Evolutionary conservation across 257 asterid genomes (phyloP).

Genomic region (Nicotiana attenuata): DNA sequence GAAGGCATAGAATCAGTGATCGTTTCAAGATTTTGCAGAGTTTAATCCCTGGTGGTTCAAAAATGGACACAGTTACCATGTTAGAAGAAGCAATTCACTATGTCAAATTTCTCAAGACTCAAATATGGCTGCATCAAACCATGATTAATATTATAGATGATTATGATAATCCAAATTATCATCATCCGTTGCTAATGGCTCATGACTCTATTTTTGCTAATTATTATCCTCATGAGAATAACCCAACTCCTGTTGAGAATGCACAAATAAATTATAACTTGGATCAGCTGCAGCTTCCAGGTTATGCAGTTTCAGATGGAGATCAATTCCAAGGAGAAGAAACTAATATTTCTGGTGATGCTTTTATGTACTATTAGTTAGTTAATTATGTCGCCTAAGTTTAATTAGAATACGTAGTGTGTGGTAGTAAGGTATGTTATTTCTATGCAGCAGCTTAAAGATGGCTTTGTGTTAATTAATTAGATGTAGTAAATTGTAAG

Average conservation of each 20-base stretch:
- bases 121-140: conserved; percentile 60
- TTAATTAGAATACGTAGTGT: background rate
- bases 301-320: background rate
- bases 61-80: conserved; percentile 78
- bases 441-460: background rate
- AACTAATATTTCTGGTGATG: conserved; percentile 20
- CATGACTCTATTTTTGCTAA: background rate
- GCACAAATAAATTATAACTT: background rate
- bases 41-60: conserved; percentile 72
- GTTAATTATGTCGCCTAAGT: background rate
- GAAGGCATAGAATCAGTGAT: conserved; percentile 80
- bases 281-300: background rate
- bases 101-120: conserved; percentile 71
- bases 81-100: conserved; percentile 78
- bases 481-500: background rate
- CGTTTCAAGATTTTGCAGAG: conserved; percentile 75
- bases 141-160: conserved; percentile 30
- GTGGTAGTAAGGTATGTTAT: background rate
- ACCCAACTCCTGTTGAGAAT: background rate
- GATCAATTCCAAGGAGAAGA: background rate
- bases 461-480: background rate
- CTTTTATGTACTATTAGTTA: conserved; percentile 31
- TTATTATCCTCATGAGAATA: background rate
- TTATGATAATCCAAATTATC: conserved; percentile 5
- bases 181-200: background rate